Evolutionary conservation across 176 grass and related monocot genomes (phyloP).

Genomic region (Avena sativa): DNA sequence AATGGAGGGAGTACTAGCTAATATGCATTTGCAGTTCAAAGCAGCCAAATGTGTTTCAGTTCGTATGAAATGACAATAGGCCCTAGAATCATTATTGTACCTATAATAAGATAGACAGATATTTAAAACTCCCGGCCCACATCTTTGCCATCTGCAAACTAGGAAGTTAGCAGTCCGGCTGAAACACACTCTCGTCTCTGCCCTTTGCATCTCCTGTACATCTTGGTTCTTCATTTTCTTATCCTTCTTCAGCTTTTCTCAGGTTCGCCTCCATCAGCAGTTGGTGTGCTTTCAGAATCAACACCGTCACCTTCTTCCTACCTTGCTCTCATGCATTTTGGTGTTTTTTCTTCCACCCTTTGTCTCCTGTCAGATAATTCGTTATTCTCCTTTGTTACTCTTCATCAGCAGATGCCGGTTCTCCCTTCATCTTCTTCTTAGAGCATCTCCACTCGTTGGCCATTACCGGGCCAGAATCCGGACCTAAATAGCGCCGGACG

Average conservation of each 20-base stretch:
- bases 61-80: not conserved
- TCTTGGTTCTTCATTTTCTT: slow-evolving; percentile 58
- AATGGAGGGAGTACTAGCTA: not conserved
- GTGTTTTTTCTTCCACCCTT: slow-evolving; percentile 44
- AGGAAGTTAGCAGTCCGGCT: not conserved
- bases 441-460: too few species aligned
- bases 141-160: not conserved
- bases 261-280: slow-evolving; percentile 7
- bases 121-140: not conserved
- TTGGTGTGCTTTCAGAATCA: slow-evolving; percentile 25
- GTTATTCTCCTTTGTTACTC: slow-evolving; percentile 11
- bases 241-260: slow-evolving; percentile 49
- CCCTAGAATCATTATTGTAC: not conserved
- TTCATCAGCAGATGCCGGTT: not conserved
- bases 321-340: slow-evolving; percentile 53
- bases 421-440: too few species aligned
- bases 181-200: not conserved
- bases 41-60: not conserved
- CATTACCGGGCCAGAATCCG: too few species aligned
- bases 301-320: slow-evolving; percentile 9
- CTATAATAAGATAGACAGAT: not conserved
- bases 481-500: too few species aligned
- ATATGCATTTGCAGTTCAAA: slow-evolving; percentile 14
- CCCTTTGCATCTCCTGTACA: too few species aligned
- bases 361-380: slow-evolving; percentile 27